Evolutionary conservation across 257 asterid species (phyloP).

Genomic region (Gardenia jasminoides): DNA sequence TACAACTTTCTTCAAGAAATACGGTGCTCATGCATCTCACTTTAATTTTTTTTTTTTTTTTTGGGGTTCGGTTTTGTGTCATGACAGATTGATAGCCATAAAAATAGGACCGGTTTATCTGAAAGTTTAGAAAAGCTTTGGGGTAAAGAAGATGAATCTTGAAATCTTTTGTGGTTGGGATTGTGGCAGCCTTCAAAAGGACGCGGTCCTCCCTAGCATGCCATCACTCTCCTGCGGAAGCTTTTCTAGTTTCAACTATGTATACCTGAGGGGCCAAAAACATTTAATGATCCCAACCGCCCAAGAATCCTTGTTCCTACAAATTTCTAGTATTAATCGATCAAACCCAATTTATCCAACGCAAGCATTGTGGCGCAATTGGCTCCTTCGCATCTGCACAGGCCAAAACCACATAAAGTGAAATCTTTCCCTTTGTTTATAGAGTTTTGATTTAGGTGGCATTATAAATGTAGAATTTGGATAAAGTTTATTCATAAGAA

Average conservation of each 20-base stretch:
- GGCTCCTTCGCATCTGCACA: constrained; percentile 2
- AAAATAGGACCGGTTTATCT: neutral
- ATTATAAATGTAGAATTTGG: too few relatives aligned
- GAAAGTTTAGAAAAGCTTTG: neutral
- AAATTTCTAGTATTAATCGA: neutral
- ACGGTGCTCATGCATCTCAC: neutral
- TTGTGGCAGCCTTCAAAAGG: neutral
- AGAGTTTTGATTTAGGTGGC: too few relatives aligned
- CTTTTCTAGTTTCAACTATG: neutral
- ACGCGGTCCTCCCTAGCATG: too few relatives aligned
- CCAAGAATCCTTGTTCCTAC: constrained; percentile 6
- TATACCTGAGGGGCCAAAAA: neutral
- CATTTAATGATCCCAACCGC: constrained; percentile 10
- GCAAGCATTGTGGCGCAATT: constrained; percentile 20
- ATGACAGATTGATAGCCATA: neutral
- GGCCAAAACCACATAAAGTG: neutral
- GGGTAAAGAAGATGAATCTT: neutral
- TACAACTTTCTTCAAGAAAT: too few relatives aligned
- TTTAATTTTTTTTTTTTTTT: too few relatives aligned
- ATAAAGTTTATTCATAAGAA: too few relatives aligned
- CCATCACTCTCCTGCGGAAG: neutral
- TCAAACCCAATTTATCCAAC: constrained; percentile 4
- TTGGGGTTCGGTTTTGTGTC: too few relatives aligned
- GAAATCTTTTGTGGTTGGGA: neutral
- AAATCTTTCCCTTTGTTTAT: neutral